Evolutionary conservation across 1,284 basidiomycete species (phyloP), one percentile per base, ranked within the genome.

Genomic region (Cryptococcus neoformans): DNA sequence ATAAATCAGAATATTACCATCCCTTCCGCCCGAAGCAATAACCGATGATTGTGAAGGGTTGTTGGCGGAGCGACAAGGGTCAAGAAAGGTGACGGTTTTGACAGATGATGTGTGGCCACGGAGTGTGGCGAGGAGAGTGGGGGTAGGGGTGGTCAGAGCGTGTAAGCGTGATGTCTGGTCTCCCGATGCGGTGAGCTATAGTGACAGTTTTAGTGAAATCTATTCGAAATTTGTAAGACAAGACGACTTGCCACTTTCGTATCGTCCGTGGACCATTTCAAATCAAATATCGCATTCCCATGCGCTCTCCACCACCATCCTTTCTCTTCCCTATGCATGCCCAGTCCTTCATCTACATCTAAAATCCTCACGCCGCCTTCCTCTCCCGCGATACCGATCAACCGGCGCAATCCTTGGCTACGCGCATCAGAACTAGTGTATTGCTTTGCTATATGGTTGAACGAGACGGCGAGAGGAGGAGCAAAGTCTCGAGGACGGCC

Each of bases 241-340:
- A 28, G 3, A 44, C 12, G 28, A 40, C 74, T 57, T 49, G 77
- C 75, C 5, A 79, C 49, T 3, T 60, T 60, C 0, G 59, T 80
- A 59, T 90, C 87, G 42, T 83, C 81, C 0, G 81, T 68, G 0
- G 88, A 87, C 89, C 89, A 94, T 35, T 82, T 78, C 11, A 88
- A 78, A 58, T 85, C 89, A 85, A 90, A 92, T 51, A 92, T 81
- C 47, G 89, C 85, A 74, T 92, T 90, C 52, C 80, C 78, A 74
- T 92, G 90, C n/a, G 86, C 72, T 12, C 66, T 55, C 74, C 74
- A 76, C 68, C 69, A 73, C 46, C 57, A 66, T 1, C 69, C 73
- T 17, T 64, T 61, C 37, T 62, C 58, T 38, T 69, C 66, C 10
- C 55, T 54, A 44, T 70, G 62, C 12, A 38, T 39, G 3, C 65